Base-by-base conservation (phyloP, 768 basidiomycete genomes). In the Lactifluus rugatus region DNA sequence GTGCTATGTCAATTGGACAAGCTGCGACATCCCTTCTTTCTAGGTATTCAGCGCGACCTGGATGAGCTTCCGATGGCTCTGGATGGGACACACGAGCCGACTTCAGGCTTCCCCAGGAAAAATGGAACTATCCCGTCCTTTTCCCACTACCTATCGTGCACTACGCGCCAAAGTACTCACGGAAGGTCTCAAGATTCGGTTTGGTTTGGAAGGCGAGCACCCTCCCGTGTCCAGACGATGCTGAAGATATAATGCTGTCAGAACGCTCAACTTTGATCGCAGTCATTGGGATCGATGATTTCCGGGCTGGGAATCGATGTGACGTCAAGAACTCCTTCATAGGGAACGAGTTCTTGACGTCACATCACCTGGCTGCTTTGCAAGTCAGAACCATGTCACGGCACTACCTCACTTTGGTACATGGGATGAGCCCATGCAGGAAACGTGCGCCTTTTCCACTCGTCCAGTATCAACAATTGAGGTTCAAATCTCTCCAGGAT, bases 351-450 rank as follows among this genome's bases (percentile, higher is more conserved):
- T 39, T 39, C 37, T 39, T 39, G 16, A 17, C 34, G 11, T 39
- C 37, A 17, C 37, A 39, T 39, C 5, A 5, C 5, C 37, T 39
- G 37, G 16, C 16, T 17, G 11, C 34, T 9, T 36, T 36, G 13
- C 34, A 13, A 39, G 37, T 39, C 37, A 17, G 37, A 17, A 5
- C 2, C 17, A 16, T 39, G 16, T 17, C 34, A 14, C 2, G 11
- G 34, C 11, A 14, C 11, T 11, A 3, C 34, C 34, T 3, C 34
- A n/a, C n/a, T n/a, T n/a, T 32, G 96, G 96, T 16, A 87, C 82
- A 1, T 79, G 84, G 2, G 74, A 74, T 2, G 96, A 99, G 71
- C 94, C 96, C 0, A 92, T 98, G 88, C 75, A 84, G 49, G 96
- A 98, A 66, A 91, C 98, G 89, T 90, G 44, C 65, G 56, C 79